Conservation (phyloP, 179 eudicot genomes). For the Corrigiola litoralis region DNA sequence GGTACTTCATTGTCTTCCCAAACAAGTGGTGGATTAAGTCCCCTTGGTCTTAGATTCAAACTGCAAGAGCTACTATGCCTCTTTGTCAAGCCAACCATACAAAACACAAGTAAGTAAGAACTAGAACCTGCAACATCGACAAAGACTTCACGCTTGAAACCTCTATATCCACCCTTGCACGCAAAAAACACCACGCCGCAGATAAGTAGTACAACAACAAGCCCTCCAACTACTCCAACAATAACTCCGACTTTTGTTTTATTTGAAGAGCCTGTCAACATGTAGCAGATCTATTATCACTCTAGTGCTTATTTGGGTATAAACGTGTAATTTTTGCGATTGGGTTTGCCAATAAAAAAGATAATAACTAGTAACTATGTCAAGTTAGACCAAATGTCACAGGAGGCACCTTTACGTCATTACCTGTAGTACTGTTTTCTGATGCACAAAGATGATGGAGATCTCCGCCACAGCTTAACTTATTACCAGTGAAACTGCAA, state of each 20-base stretch:
- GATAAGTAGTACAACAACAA: conserved; percentile 46
- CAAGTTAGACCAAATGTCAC: neutral
- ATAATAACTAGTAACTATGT: too few relatives aligned
- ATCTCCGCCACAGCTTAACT: conserved; percentile 58
- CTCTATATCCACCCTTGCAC: conserved; percentile 52
- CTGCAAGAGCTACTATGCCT: too few relatives aligned
- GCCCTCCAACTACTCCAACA: conserved; percentile 54
- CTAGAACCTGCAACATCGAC: conserved; percentile 61
- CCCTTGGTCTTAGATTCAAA: too few relatives aligned
- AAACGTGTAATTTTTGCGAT: neutral
- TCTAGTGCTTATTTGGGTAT: neutral
- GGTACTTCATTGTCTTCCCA: too few relatives aligned
- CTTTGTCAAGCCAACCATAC: too few relatives aligned
- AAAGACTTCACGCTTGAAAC: conserved; percentile 66
- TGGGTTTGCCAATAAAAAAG: neutral
- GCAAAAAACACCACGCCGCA: conserved; percentile 44
- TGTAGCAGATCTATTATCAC: conserved; percentile 6
- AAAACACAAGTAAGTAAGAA: neutral
- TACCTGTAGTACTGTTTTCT: conserved; percentile 24
- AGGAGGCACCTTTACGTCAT: neutral
- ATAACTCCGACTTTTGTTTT: conserved; percentile 54
- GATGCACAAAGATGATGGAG: conserved; percentile 51
- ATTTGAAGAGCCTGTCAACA: conserved; percentile 46
- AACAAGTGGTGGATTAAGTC: too few relatives aligned
- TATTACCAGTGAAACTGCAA: conserved; percentile 79